phyloP scores from a whole-genome alignment of 78 protist genomes.

The Emiliania huxleyi region DNA sequence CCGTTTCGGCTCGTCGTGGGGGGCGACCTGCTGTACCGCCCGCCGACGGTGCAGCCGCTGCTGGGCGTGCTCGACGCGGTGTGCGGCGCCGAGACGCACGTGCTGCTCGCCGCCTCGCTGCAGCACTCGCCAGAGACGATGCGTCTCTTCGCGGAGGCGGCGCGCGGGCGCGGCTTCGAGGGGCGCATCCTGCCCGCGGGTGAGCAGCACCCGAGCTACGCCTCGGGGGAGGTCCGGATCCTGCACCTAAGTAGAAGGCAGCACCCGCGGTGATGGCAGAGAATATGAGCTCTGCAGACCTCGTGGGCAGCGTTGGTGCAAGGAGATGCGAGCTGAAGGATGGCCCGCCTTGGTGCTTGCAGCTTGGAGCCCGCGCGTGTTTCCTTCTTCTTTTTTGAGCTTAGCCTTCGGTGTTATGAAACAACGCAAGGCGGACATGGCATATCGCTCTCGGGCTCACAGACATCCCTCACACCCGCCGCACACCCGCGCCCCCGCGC shows the following conservation, averaged over 20 bases:
- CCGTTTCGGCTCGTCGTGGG: neutral
- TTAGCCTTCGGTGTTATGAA: too few relatives aligned
- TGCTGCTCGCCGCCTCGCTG: neutral
- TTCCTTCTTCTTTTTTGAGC: too few relatives aligned
- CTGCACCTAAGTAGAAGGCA: neutral
- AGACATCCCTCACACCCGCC: too few relatives aligned
- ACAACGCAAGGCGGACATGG: too few relatives aligned
- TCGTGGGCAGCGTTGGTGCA: too few relatives aligned
- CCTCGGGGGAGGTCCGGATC: neutral
- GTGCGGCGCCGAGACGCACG: neutral
- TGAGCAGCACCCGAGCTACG: neutral
- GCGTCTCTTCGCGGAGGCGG: neutral
- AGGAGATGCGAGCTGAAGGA: too few relatives aligned
- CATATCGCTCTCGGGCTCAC: too few relatives aligned
- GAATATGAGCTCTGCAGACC: too few relatives aligned
- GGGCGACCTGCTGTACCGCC: constrained; percentile 17
- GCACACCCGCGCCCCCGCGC: too few relatives aligned
- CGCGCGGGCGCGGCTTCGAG: neutral
- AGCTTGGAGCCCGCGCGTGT: too few relatives aligned
- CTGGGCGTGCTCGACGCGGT: neutral
- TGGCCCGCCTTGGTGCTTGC: too few relatives aligned
- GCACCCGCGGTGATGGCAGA: too few relatives aligned
- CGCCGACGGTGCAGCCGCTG: neutral
- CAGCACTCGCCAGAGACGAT: constrained; percentile 30
- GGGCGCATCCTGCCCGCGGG: neutral